These are phyloP conservation scores for Termitomyces bulborhizus DNA, from an alignment of 768 basidiomycete species.

Conservation along the genomic window DNA sequence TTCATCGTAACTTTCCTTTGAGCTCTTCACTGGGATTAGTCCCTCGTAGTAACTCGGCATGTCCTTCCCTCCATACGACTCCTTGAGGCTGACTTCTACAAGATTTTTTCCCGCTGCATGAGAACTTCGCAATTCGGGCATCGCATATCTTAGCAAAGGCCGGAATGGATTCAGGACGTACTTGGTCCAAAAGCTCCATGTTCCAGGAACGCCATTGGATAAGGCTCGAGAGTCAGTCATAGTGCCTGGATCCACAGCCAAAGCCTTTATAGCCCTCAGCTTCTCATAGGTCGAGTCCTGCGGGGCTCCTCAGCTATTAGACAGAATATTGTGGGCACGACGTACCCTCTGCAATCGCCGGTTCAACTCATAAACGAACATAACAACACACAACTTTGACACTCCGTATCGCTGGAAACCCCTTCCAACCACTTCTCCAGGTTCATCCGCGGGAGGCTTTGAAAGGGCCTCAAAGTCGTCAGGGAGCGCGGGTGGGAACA, in stretches of 20 bases:
- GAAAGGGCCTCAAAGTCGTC: background rate
- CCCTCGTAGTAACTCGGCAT: background rate
- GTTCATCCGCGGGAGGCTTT: background rate
- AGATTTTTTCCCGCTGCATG: background rate
- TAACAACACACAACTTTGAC: constrained; percentile 7
- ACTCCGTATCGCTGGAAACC: constrained; percentile 5
- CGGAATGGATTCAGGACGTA: constrained; percentile 2
- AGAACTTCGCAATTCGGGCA: constrained; percentile 1
- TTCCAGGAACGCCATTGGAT: background rate
- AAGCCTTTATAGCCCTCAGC: background rate
- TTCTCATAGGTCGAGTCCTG: background rate
- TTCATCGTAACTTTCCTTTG: constrained; percentile 3
- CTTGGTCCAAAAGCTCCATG: constrained; percentile 1
- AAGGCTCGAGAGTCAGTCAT: constrained; percentile 4
- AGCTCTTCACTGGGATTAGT: background rate
- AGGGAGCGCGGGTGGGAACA: constrained; percentile 3
- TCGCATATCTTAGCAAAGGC: background rate
- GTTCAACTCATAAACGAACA: constrained; percentile 5
- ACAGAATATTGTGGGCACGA: background rate
- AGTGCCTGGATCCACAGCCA: constrained; percentile 3
- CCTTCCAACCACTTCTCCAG: constrained; percentile 2
- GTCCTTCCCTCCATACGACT: background rate
- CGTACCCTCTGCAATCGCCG: constrained; percentile 1
- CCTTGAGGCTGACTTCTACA: background rate
- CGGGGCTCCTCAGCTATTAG: background rate